A percentile compares a stretch with the other conserved stretches of the same genome.
These are phyloP conservation scores for Helminthosporium solani DNA, from an alignment of 2,329 filamentous ascomycete genomes.

Conservation along the genomic window DNA sequence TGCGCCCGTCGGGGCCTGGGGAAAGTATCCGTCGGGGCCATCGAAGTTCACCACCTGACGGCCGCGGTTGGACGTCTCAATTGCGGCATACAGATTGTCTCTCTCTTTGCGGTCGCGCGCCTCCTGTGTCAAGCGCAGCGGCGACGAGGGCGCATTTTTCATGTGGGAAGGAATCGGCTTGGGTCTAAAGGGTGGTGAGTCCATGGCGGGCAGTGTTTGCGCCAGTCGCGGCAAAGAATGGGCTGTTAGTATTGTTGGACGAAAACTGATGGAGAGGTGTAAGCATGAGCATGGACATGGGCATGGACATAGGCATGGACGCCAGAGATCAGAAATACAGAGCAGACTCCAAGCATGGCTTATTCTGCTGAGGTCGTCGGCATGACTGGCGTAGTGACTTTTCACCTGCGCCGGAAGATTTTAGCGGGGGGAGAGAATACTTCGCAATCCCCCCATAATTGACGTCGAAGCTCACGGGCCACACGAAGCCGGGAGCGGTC, in stretches of 20 bases:
- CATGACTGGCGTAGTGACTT: conserved; percentile 24
- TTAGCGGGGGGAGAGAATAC: not conserved
- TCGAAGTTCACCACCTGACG: conserved; percentile 50
- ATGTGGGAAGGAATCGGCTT: conserved; percentile 58
- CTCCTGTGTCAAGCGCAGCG: conserved; percentile 50
- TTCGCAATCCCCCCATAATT: conserved; percentile 1
- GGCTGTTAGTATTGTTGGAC: conserved; percentile 7
- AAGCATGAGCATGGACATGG: no score
- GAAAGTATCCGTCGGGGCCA: conserved; percentile 33
- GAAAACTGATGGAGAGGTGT: no score
- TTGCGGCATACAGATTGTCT: conserved; percentile 59
- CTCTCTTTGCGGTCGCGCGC: conserved; percentile 54
- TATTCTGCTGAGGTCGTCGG: conserved; percentile 6
- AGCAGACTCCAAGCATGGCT: conserved; percentile 20
- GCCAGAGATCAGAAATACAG: conserved; percentile 13
- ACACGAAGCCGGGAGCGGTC: not conserved
- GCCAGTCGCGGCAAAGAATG: not conserved
- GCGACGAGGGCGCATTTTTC: conserved; percentile 56
- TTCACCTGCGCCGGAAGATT: conserved; percentile 16
- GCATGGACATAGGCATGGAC: conserved; percentile 15
- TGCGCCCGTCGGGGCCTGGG: conserved; percentile 20
- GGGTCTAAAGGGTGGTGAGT: conserved; percentile 49
- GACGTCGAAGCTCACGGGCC: conserved; percentile 6
- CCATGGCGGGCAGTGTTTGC: conserved; percentile 42
- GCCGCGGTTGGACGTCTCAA: conserved; percentile 57